Percentiles rank a stretch among this genome's conserved stretches.
phyloP scores from a whole-genome alignment of 1,284 basidiomycete genomes.

The Kalmanozyma brasiliensis region DNA sequence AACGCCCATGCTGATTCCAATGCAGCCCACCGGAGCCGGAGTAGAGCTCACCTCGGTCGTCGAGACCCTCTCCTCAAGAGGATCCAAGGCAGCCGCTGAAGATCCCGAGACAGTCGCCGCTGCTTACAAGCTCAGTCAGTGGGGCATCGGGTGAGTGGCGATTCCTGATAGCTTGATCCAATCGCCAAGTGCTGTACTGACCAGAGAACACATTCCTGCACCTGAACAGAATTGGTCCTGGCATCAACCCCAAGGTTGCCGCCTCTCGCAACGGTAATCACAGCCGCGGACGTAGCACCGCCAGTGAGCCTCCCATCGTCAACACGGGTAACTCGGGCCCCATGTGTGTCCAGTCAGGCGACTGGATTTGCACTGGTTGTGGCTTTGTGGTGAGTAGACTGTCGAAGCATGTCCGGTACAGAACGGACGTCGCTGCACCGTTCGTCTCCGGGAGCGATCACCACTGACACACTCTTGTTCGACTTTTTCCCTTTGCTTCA shows the following conservation, averaged over 20 bases:
- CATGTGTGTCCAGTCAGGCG: constrained; percentile 85
- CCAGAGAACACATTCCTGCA: background rate
- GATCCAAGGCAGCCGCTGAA: constrained; percentile 46
- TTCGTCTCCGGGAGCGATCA: background rate
- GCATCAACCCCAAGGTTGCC: constrained; percentile 52
- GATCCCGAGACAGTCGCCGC: constrained; percentile 43
- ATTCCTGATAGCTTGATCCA: background rate
- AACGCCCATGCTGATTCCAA: constrained; percentile 36
- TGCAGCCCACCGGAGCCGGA: constrained; percentile 44
- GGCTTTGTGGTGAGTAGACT: constrained; percentile 54
- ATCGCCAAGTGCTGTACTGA: background rate
- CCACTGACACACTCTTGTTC: background rate
- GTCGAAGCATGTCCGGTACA: too few species aligned
- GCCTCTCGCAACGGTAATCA: constrained; percentile 14
- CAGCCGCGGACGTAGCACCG: constrained; percentile 19
- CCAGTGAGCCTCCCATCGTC: constrained; percentile 70
- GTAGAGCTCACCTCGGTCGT: constrained; percentile 43
- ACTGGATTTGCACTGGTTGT: constrained; percentile 86
- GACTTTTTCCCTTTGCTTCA: background rate
- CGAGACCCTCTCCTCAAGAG: constrained; percentile 37
- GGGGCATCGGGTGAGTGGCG: constrained; percentile 42
- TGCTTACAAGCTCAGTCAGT: constrained; percentile 41
- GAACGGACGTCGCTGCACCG: background rate
- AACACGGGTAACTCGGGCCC: constrained; percentile 89
- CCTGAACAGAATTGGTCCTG: constrained; percentile 50